Evolutionary conservation across 1,139 yeast species (phyloP).

Genomic region (Zygotorulaspora mrakii): DNA sequence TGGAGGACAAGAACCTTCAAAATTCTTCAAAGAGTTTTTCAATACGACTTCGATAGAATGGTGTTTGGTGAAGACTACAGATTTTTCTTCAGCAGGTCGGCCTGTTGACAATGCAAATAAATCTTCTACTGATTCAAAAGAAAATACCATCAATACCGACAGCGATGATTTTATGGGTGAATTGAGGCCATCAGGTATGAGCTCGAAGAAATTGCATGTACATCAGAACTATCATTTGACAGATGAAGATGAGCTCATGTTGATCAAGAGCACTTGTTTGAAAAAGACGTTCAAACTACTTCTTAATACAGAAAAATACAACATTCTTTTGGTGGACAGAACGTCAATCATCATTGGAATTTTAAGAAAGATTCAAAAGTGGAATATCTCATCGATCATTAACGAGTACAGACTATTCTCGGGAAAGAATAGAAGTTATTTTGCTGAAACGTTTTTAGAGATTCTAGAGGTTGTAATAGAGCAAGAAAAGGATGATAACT

Average conservation of each 20-base stretch:
- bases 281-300: slow-evolving; percentile 56
- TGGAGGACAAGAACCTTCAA: slow-evolving; percentile 70
- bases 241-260: slow-evolving; percentile 63
- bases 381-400: slow-evolving; percentile 81
- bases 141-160: slow-evolving; percentile 13
- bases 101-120: slow-evolving; percentile 17
- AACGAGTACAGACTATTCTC: slow-evolving; percentile 80
- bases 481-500: slow-evolving; percentile 26
- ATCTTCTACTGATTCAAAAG: slow-evolving; percentile 7
- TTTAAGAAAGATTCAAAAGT: slow-evolving; percentile 74
- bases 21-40: slow-evolving; percentile 39
- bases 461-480: slow-evolving; percentile 54
- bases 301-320: slow-evolving; percentile 62
- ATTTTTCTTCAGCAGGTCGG: slow-evolving; percentile 26
- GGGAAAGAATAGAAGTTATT: slow-evolving; percentile 69
- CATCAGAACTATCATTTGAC: slow-evolving; percentile 23
- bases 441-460: slow-evolving; percentile 80
- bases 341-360: slow-evolving; percentile 78
- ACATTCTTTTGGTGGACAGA: slow-evolving; percentile 71
- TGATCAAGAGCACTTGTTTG: slow-evolving; percentile 56
- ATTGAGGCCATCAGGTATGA: slow-evolving; percentile 1
- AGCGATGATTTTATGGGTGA: slow-evolving; percentile 27
- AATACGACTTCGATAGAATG: slow-evolving; percentile 34
- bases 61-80: slow-evolving; percentile 30
- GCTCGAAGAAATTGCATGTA: not conserved